phyloP scores from a whole-genome alignment of 106 monocot genomes.

The Cymbidium sinense region DNA sequence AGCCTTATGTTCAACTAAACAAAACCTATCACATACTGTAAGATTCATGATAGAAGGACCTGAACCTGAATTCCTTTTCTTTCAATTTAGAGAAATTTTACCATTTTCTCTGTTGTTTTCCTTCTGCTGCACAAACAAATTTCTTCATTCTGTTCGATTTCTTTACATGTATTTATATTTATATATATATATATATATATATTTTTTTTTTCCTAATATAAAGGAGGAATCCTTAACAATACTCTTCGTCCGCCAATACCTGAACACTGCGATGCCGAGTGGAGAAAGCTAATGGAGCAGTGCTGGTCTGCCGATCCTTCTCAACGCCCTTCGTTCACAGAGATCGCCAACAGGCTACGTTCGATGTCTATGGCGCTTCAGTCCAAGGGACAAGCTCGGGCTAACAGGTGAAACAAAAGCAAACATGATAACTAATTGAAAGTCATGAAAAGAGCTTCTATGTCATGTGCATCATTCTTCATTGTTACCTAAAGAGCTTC shows the following conservation, averaged over 20 bases:
- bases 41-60: too few relatives aligned
- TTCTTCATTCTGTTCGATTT: background rate
- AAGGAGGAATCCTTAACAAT: slow-evolving; percentile 84
- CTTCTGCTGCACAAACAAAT: background rate
- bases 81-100: background rate
- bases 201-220: slow-evolving; percentile 23
- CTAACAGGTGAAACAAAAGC: slow-evolving; percentile 21
- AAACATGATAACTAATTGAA: background rate
- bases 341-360: slow-evolving; percentile 55
- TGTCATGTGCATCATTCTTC: background rate
- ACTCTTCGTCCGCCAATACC: slow-evolving; percentile 78
- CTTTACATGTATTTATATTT: slow-evolving; percentile 45
- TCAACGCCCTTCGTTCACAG: slow-evolving; percentile 70
- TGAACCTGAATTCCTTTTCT: background rate
- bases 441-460: background rate
- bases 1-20: too few relatives aligned
- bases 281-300: slow-evolving; percentile 85
- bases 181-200: too few relatives aligned
- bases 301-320: slow-evolving; percentile 79
- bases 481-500: background rate
- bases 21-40: too few relatives aligned
- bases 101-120: background rate
- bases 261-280: slow-evolving; percentile 48
- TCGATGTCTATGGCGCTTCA: slow-evolving; percentile 48
- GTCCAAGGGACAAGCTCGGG: slow-evolving; percentile 23